phyloP scores from a whole-genome alignment of 2,329 filamentous ascomycete genomes.

The Stromatinia cepivora region DNA sequence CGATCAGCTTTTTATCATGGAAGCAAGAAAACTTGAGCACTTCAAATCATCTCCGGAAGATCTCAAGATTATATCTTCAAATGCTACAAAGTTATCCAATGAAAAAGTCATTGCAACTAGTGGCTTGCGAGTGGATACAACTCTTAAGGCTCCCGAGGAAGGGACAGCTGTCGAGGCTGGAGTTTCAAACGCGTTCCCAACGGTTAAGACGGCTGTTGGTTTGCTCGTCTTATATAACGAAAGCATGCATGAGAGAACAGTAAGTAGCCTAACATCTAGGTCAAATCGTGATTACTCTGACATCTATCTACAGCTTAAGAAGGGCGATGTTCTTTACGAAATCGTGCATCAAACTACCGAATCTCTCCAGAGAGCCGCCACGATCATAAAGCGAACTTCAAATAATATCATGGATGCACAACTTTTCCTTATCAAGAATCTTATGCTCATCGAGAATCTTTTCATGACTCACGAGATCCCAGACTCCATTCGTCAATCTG shows the following conservation, averaged over 20 bases:
- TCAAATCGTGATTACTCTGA: conserved; percentile 27
- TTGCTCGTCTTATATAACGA: conserved; percentile 61
- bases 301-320: conserved; percentile 29
- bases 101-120: conserved; percentile 8
- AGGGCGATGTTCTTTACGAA: conserved; percentile 64
- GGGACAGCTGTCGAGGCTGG: conserved; percentile 57
- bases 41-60: conserved; percentile 38
- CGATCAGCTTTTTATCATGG: conserved; percentile 38
- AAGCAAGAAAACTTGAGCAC: conserved; percentile 38
- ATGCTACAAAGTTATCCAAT: neutral
- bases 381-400: conserved; percentile 61
- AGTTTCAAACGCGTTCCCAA: conserved; percentile 58
- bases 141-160: conserved; percentile 47
- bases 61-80: conserved; percentile 27
- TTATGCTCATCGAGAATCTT: conserved; percentile 93
- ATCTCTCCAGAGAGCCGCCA: conserved; percentile 76
- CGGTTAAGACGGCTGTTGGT: conserved; percentile 59
- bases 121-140: conserved; percentile 23
- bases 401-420: conserved; percentile 71
- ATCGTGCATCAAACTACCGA: conserved; percentile 90
- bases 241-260: conserved; percentile 38
- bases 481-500: conserved; percentile 54
- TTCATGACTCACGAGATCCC: conserved; percentile 94
- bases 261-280: conserved; percentile 28
- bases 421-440: conserved; percentile 91